These are phyloP conservation scores for Mimosa pudica DNA, from an alignment of 306 rosid genomes.

Conservation along the genomic window DNA sequence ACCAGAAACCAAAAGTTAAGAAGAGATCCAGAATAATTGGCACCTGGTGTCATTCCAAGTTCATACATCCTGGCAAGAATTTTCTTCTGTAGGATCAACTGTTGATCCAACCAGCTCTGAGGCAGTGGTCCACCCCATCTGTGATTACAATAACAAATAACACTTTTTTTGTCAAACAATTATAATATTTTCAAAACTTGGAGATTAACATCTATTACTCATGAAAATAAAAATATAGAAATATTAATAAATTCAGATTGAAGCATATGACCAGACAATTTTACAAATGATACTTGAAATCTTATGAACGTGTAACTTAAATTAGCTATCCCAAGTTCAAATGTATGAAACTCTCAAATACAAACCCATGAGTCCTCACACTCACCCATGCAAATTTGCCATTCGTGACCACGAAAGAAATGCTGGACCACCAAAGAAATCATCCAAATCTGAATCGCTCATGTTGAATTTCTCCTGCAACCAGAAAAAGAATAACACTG, in stretches of 20 bases:
- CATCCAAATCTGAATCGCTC: slow-evolving; percentile 67
- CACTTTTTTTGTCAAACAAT: not conserved
- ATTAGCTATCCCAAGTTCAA: slow-evolving; percentile 15
- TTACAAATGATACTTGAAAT: slow-evolving; percentile 24
- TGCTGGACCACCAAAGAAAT: slow-evolving; percentile 95
- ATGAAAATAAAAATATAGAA: slow-evolving; percentile 11
- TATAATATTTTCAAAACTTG: slow-evolving; percentile 17
- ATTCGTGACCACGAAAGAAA: slow-evolving; percentile 96
- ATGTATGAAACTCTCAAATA: slow-evolving; percentile 24
- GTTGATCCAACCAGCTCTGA: slow-evolving; percentile 88
- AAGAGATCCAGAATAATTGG: slow-evolving; percentile 14
- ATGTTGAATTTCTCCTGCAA: slow-evolving; percentile 73
- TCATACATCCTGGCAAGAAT: slow-evolving; percentile 76
- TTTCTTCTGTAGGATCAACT: slow-evolving; percentile 75
- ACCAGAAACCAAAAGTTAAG: slow-evolving; percentile 27
- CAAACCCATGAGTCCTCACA: slow-evolving; percentile 25
- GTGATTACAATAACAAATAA: slow-evolving; percentile 23
- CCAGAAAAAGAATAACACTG: not conserved
- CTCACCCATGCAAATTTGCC: slow-evolving; percentile 96
- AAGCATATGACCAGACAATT: slow-evolving; percentile 22
- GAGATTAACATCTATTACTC: not conserved
- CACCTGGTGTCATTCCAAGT: slow-evolving; percentile 97
- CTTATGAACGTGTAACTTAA: slow-evolving; percentile 11
- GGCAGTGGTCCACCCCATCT: slow-evolving; percentile 98
- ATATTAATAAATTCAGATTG: slow-evolving; percentile 7